Evolutionary conservation across 164 flowering plant genomes (phyloP).

Genomic region (Buxus sempervirens): DNA sequence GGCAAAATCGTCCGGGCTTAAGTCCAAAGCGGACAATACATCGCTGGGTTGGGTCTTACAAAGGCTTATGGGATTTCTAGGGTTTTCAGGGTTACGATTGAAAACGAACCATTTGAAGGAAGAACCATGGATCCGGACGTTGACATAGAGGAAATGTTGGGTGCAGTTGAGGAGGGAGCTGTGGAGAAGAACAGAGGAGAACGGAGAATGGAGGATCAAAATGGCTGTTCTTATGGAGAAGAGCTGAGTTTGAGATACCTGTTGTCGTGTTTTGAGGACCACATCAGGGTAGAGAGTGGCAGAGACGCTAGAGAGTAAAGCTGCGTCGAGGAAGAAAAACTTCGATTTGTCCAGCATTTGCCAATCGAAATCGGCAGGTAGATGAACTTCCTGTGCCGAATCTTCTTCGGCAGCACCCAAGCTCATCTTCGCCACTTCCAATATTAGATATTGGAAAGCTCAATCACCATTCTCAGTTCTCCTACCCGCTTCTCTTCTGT

Average conservation of each 20-base stretch:
- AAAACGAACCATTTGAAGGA: no score
- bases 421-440: constrained; percentile 64
- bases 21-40: no score
- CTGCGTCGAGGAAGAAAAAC: constrained; percentile 85
- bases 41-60: no score
- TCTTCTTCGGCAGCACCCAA: constrained; percentile 58
- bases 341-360: constrained; percentile 84
- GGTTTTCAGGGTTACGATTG: no score
- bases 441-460: constrained; percentile 14
- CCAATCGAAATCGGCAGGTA: constrained; percentile 88
- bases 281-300: constrained; percentile 59
- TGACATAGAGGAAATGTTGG: no score
- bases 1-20: no score
- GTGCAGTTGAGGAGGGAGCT: no score
- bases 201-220: constrained; percentile 36
- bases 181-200: no score
- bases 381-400: constrained; percentile 55
- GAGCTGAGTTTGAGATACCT: constrained; percentile 39
- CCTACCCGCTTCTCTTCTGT: background rate
- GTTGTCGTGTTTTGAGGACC: constrained; percentile 66
- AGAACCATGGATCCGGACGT: no score
- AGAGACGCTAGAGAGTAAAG: constrained; percentile 73
- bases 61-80: no score
- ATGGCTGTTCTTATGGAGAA: constrained; percentile 28
- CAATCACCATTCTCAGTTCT: constrained; percentile 16